Conservation (phyloP, 768 basidiomycete species). For the Lactarius deliciosus region DNA sequence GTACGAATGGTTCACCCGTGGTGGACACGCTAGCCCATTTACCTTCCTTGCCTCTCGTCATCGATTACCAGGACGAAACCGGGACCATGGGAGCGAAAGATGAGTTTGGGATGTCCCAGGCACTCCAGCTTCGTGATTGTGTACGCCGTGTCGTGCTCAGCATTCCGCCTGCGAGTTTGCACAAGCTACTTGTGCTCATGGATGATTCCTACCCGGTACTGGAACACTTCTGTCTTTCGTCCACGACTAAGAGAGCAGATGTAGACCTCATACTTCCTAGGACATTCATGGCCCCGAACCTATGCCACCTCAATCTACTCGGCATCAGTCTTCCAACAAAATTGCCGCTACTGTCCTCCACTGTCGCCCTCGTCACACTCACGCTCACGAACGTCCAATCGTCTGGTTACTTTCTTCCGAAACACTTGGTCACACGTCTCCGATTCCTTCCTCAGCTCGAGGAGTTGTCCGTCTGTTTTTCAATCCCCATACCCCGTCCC, state of each 20-base stretch:
- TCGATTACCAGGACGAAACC: background rate
- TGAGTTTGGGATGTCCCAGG: background rate
- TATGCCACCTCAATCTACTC: background rate
- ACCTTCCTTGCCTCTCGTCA: background rate
- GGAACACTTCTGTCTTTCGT: background rate
- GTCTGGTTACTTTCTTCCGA: background rate
- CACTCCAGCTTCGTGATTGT: background rate
- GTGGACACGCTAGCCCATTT: background rate
- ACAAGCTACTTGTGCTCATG: background rate
- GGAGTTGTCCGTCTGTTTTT: background rate
- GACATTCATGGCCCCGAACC: background rate
- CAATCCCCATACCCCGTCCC: background rate
- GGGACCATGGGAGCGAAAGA: background rate
- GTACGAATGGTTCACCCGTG: background rate
- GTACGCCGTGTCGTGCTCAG: background rate
- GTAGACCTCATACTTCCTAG: background rate
- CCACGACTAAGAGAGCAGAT: background rate
- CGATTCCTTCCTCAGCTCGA: background rate
- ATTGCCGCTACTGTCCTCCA: background rate
- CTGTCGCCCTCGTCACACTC: background rate
- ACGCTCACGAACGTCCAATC: background rate
- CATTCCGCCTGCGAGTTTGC: background rate
- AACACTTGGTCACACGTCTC: background rate
- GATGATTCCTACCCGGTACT: background rate
- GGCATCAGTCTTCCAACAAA: background rate